Conservation (phyloP, 2,329 filamentous ascomycete genomes). For the Aspergillus sp. region DNA sequence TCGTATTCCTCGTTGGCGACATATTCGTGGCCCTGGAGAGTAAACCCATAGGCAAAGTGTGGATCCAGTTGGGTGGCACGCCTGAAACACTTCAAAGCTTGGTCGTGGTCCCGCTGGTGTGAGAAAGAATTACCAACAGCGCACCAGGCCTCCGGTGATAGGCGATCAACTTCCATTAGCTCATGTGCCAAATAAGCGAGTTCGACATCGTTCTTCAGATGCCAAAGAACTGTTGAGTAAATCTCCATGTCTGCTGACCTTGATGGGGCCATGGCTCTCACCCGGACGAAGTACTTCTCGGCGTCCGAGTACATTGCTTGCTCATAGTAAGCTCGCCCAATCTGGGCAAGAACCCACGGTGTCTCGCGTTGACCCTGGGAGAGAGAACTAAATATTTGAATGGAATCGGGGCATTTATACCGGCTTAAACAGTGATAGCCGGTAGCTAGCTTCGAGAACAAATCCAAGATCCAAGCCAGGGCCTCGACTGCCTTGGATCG, state of each 20-base stretch:
- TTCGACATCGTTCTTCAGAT: slow-evolving; percentile 87
- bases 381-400: slow-evolving; percentile 71
- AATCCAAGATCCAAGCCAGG: slow-evolving; percentile 72
- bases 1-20: slow-evolving; percentile 96
- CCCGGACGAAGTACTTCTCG: slow-evolving; percentile 78
- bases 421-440: slow-evolving; percentile 77
- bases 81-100: slow-evolving; percentile 91
- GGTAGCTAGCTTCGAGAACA: slow-evolving; percentile 77
- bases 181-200: slow-evolving; percentile 90
- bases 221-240: slow-evolving; percentile 99
- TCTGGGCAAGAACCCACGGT: slow-evolving; percentile 87
- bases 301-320: slow-evolving; percentile 82
- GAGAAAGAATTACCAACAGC: slow-evolving; percentile 94
- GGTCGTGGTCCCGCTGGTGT: slow-evolving; percentile 86
- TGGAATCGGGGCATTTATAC: slow-evolving; percentile 75
- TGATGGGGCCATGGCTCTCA: slow-evolving; percentile 77
- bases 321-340: slow-evolving; percentile 90
- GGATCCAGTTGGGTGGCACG: slow-evolving; percentile 87
- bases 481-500: slow-evolving; percentile 70
- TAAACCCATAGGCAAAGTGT: slow-evolving; percentile 92
- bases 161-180: slow-evolving; percentile 79
- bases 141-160: slow-evolving; percentile 95
- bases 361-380: slow-evolving; percentile 78
- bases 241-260: slow-evolving; percentile 94
- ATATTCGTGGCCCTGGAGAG: slow-evolving; percentile 92